These are phyloP conservation scores for Colletotrichum trifolii DNA, from an alignment of 2,329 filamentous ascomycete species.

Conservation along the genomic window DNA sequence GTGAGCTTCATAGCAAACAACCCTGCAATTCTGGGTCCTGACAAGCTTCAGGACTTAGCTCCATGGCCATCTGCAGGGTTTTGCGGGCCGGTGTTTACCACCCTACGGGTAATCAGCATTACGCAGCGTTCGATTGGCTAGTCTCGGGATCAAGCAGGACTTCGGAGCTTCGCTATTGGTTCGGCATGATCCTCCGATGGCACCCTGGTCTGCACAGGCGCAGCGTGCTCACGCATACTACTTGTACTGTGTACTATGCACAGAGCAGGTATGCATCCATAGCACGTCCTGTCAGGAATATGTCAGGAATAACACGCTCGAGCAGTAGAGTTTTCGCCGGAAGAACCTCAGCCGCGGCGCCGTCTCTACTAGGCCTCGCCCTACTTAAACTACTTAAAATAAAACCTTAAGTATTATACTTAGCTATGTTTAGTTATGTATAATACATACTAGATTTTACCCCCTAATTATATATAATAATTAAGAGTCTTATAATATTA, in stretches of 20 bases:
- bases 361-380: no score
- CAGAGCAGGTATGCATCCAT: background rate
- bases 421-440: no score
- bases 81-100: constrained; percentile 8
- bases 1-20: background rate
- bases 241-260: background rate
- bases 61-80: constrained; percentile 11
- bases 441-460: no score
- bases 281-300: no score
- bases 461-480: no score
- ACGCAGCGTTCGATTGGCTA: constrained; percentile 3
- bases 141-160: background rate
- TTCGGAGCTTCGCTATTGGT: constrained; percentile 7
- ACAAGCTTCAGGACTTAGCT: background rate
- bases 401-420: no score
- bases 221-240: background rate
- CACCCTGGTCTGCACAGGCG: background rate
- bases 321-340: no score
- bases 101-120: constrained; percentile 28
- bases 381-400: no score
- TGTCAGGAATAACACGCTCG: no score
- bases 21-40: background rate
- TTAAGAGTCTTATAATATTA: no score
- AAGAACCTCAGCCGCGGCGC: no score
- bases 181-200: background rate